phyloP scores from a whole-genome alignment of 441 rosid genomes.

The Gossypium davidsonii region DNA sequence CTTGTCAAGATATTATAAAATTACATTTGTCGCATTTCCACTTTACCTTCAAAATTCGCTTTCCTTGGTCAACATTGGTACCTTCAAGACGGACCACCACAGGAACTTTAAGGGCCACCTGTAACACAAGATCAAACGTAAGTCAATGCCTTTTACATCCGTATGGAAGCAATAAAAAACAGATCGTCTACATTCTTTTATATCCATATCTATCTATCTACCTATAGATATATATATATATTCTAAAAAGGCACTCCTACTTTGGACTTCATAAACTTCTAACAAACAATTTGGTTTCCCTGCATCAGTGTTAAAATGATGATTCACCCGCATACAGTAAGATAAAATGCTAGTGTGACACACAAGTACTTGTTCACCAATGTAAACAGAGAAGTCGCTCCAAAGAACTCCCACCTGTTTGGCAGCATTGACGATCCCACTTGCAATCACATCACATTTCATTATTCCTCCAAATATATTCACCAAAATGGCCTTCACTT shows the following conservation, averaged over 20 bases:
- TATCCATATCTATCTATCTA: too few relatives aligned
- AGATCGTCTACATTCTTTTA: neutral
- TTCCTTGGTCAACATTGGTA: constrained; percentile 95
- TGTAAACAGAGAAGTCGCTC: neutral
- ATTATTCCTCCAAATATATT: constrained; percentile 97
- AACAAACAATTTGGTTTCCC: neutral
- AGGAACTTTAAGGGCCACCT: constrained; percentile 93
- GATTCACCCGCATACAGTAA: neutral
- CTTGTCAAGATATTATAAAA: neutral
- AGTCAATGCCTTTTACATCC: neutral
- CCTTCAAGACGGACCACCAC: constrained; percentile 98
- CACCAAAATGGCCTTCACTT: constrained; percentile 93
- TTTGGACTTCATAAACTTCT: neutral
- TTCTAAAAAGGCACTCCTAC: neutral
- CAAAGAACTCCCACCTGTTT: constrained; percentile 52
- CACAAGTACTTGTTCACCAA: neutral
- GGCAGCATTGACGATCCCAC: constrained; percentile 96
- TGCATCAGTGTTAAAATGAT: neutral
- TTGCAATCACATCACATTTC: constrained; percentile 97
- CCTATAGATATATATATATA: too few relatives aligned
- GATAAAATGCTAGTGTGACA: neutral
- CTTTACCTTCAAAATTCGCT: constrained; percentile 74
- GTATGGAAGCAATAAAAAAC: neutral
- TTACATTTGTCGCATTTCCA: neutral
- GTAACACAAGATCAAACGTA: neutral